Evolutionary conservation across 106 monocot genomes (phyloP).

Genomic region (Gastrodia elata): DNA sequence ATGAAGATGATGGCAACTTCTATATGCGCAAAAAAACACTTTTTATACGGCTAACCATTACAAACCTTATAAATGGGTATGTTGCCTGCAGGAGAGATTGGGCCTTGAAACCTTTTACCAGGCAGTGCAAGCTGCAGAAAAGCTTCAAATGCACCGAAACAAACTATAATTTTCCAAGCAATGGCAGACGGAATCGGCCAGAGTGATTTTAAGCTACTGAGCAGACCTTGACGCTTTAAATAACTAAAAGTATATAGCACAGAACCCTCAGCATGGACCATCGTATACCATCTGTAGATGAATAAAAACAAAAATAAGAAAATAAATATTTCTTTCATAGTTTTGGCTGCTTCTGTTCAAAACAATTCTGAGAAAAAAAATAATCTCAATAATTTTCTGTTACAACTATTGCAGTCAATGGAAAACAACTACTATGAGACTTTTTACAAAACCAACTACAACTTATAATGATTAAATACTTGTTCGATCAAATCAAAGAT

Average conservation of each 20-base stretch:
- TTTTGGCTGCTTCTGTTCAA: background rate
- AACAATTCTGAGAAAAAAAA: background rate
- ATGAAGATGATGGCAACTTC: background rate
- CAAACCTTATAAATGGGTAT: slow-evolving; percentile 93
- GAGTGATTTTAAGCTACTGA: slow-evolving; percentile 49
- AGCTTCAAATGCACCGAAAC: slow-evolving; percentile 86
- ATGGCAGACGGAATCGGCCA: slow-evolving; percentile 69
- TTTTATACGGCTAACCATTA: background rate
- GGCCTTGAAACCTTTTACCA: slow-evolving; percentile 82
- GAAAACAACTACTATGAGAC: background rate
- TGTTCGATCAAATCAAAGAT: too few species aligned
- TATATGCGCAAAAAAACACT: background rate
- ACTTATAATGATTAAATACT: background rate
- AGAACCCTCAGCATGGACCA: slow-evolving; percentile 98
- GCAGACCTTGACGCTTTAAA: slow-evolving; percentile 55
- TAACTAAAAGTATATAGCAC: slow-evolving; percentile 50
- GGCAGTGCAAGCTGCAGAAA: slow-evolving; percentile 74
- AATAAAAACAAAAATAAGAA: background rate
- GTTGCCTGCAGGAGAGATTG: slow-evolving; percentile 75
- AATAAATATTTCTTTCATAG: background rate
- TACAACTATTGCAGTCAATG: background rate
- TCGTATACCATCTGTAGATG: slow-evolving; percentile 80
- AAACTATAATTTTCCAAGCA: slow-evolving; percentile 87
- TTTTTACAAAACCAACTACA: background rate
- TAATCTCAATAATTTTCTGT: too few species aligned